These are phyloP conservation scores for Taiozyma onychis DNA, from an alignment of 1,139 yeast species.

Conservation along the genomic window DNA sequence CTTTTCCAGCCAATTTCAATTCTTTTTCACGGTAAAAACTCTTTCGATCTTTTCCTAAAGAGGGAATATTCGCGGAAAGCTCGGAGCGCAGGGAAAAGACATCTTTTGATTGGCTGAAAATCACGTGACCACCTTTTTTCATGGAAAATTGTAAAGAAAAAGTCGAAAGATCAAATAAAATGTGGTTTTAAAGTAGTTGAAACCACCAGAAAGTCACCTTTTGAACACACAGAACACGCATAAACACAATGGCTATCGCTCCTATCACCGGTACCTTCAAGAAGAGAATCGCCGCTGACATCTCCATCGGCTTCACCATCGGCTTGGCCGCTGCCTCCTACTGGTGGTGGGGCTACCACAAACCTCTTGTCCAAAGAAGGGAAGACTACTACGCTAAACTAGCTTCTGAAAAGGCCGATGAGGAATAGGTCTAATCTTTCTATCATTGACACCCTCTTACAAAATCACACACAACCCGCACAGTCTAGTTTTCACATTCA, in stretches of 20 bases:
- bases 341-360: conserved; percentile 80
- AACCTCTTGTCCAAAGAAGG: conserved; percentile 63
- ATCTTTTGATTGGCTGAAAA: conserved; percentile 2
- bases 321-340: conserved; percentile 50
- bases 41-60: not conserved
- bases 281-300: conserved; percentile 78
- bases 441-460: not conserved
- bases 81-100: not conserved
- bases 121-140: not conserved
- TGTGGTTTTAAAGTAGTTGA: too few species aligned
- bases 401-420: conserved; percentile 61
- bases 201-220: not conserved
- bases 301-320: conserved; percentile 53
- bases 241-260: conserved; percentile 63
- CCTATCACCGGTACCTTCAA: conserved; percentile 85
- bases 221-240: not conserved
- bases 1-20: not conserved
- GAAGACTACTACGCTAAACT: conserved; percentile 80
- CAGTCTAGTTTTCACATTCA: not conserved
- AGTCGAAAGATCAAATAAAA: not conserved
- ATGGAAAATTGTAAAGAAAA: not conserved
- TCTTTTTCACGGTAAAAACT: not conserved
- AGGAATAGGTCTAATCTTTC: conserved; percentile 2
- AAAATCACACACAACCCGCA: not conserved
- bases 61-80: not conserved